phyloP scores from a whole-genome alignment of 2,329 filamentous ascomycete species.

The Aspergillus puulaauensis region DNA sequence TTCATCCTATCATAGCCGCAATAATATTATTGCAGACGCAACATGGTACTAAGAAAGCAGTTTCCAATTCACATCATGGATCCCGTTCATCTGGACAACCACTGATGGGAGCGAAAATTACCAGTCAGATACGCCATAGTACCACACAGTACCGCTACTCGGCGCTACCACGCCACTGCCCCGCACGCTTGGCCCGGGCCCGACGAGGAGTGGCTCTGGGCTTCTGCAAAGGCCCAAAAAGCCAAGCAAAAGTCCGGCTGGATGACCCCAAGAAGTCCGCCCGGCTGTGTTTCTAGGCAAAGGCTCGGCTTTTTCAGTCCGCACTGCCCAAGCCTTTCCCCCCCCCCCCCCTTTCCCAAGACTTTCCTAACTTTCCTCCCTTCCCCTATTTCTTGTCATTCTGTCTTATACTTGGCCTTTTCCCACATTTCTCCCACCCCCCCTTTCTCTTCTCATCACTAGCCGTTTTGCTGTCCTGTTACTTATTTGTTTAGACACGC shows the following conservation, averaged over 20 bases:
- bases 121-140: background rate
- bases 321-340: background rate
- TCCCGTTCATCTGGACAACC: no score
- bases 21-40: no score
- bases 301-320: background rate
- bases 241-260: background rate
- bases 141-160: background rate
- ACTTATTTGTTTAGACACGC: conserved; percentile 6
- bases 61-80: no score
- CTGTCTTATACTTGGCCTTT: conserved; percentile 8
- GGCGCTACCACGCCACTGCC: background rate
- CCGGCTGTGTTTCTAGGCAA: background rate
- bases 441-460: conserved; percentile 10
- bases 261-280: background rate
- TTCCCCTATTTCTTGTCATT: conserved; percentile 12
- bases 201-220: background rate
- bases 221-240: background rate
- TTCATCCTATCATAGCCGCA: no score
- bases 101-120: background rate
- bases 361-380: conserved; percentile 7
- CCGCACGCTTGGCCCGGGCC: background rate
- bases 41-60: no score
- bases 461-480: background rate
- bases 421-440: conserved; percentile 6
- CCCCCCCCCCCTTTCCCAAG: background rate